A percentile compares a stretch with the other conserved stretches of the same genome.
Conservation (phyloP, 179 eudicot genomes). For the Gypsophila paniculata region DNA sequence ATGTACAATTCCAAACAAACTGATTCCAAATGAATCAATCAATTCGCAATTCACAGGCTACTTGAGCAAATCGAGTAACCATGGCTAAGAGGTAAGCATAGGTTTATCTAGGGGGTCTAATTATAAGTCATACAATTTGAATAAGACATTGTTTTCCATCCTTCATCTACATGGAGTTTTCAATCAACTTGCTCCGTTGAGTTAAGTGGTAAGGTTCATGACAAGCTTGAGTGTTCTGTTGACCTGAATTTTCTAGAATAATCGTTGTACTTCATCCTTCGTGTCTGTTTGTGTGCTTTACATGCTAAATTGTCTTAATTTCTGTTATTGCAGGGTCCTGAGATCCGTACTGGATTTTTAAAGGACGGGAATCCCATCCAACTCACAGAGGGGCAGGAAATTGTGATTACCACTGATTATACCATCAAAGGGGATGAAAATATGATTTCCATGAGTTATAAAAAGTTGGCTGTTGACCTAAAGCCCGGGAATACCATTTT, state of each 20-base stretch:
- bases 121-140: no score
- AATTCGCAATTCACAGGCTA: no score
- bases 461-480: slow-evolving; percentile 34
- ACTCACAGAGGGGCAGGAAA: slow-evolving; percentile 37
- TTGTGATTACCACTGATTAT: slow-evolving; percentile 36
- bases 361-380: slow-evolving; percentile 40
- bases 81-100: no score
- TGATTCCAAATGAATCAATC: no score
- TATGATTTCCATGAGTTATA: slow-evolving; percentile 38
- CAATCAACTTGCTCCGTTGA: no score
- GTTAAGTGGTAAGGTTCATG: not conserved
- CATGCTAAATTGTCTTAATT: not conserved
- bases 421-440: slow-evolving; percentile 33
- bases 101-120: no score
- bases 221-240: not conserved
- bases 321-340: slow-evolving; percentile 35
- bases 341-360: slow-evolving; percentile 42
- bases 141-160: no score
- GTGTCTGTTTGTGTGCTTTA: no score
- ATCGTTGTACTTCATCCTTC: no score
- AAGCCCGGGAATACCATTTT: slow-evolving; percentile 37
- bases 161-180: no score
- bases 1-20: no score
- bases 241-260: not conserved
- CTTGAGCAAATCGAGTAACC: no score